Evolutionary conservation across 1,284 basidiomycete species (phyloP), one percentile per base, ranked within the genome.

Genomic region (Puccinia coronata): DNA sequence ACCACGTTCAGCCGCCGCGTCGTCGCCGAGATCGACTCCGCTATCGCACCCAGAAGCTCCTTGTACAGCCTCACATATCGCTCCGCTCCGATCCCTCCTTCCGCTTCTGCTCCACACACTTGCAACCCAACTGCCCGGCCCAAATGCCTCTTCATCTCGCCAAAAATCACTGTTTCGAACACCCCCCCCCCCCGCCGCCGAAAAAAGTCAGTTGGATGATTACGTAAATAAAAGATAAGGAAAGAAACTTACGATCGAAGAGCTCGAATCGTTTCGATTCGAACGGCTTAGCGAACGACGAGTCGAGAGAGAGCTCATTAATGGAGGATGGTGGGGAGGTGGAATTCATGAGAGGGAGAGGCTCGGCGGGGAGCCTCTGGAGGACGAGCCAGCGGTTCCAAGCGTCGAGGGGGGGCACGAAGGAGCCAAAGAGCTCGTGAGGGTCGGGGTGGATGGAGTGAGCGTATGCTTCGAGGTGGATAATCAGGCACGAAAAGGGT

Each of bases 61-160:
- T 74, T 74, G 23, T 57, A 74, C 16, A 74, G 31, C 23, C 36
- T 2, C 18, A 74, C 31, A 43, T 74, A 47, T 28, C 16, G n/a
- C 36, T 59, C 25, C 41, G 11, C 28, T 36, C 18, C 36, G 4
- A 12, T 14, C 53, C 53, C 34, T 23, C 25, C 36, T 39, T 20
- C 28, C 23, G 4, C 69, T 11, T 25, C 8, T 9, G 43, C 1
- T n/a, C n/a, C n/a, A n/a, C n/a, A n/a, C n/a, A n/a, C n/a, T n/a
- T n/a, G n/a, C n/a, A n/a, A n/a, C 23, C 18, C 41, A 49, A 51
- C 41, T 3, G 53, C 53, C 25, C 8, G 4, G 20, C 9, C 53
- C 72, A 74, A 47, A 25, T 74, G 25, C n/a, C 34, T 28, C 34
- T 28, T 41, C 72, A 74, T 74, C 53, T 74, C 53, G 3, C 53